These are phyloP conservation scores for Magnusiomyces suaveolens DNA, from an alignment of 1,139 yeast species.

Conservation along the genomic window DNA sequence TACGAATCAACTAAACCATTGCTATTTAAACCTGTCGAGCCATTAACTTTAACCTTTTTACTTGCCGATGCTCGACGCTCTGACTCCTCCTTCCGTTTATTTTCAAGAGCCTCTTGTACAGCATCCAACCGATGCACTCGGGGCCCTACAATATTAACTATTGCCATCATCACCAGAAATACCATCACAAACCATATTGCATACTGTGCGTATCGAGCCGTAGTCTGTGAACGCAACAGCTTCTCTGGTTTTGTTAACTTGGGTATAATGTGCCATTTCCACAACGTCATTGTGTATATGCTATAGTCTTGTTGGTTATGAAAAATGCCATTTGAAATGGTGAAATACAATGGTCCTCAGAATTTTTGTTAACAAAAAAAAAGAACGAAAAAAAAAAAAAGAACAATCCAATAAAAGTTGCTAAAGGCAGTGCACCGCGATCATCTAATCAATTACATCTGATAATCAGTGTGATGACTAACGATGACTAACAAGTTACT, in stretches of 20 bases:
- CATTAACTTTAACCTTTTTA: too few relatives aligned
- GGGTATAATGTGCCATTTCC: conserved; percentile 6
- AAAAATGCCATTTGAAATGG: too few relatives aligned
- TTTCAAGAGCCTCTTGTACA: neutral
- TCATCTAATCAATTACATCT: too few relatives aligned
- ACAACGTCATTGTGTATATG: neutral
- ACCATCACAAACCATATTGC: conserved; percentile 3
- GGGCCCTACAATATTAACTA: conserved; percentile 6
- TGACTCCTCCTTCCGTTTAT: neutral
- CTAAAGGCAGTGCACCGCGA: too few relatives aligned
- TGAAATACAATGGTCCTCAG: too few relatives aligned
- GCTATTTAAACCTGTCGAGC: too few relatives aligned
- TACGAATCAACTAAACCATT: too few relatives aligned
- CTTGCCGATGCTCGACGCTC: too few relatives aligned
- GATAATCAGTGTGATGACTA: neutral
- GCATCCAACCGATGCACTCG: conserved; percentile 5
- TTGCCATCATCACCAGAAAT: conserved; percentile 4
- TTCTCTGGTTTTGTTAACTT: conserved; percentile 8
- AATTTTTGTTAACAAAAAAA: too few relatives aligned
- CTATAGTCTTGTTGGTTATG: neutral
- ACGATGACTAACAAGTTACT: neutral
- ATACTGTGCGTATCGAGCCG: conserved; percentile 7
- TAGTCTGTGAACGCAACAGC: conserved; percentile 6
- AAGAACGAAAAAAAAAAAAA: neutral
- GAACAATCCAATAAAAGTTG: neutral